Conservation (phyloP, 2,329 filamentous ascomycete genomes). For the Xylariaceae sp. region DNA sequence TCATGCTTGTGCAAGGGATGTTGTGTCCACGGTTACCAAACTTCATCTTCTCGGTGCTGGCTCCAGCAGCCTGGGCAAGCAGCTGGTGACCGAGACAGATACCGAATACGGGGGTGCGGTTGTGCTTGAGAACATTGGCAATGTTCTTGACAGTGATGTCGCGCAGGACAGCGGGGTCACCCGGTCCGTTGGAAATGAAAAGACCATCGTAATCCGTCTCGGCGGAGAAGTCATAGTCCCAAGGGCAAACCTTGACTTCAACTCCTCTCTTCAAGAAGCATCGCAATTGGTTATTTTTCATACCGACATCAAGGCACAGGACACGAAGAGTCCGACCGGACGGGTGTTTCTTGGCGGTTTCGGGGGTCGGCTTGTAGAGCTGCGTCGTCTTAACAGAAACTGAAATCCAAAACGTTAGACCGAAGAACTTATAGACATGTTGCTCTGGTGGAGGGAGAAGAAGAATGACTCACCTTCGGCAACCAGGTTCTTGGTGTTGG, state of each 20-base stretch:
- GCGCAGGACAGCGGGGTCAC: constrained; percentile 83
- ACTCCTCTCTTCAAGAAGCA: constrained; percentile 88
- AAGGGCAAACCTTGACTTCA: constrained; percentile 90
- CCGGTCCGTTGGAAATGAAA: constrained; percentile 96
- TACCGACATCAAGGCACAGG: constrained; percentile 89
- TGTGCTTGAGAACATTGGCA: constrained; percentile 67
- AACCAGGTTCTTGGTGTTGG: constrained; percentile 88
- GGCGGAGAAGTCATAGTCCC: constrained; percentile 87
- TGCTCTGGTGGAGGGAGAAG: constrained; percentile 11
- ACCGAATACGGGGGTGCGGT: constrained; percentile 83
- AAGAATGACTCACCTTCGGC: constrained; percentile 71
- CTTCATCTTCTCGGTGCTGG: constrained; percentile 91
- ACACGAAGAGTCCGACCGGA: constrained; percentile 83
- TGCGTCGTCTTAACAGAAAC: constrained; percentile 86
- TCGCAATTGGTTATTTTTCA: constrained; percentile 97
- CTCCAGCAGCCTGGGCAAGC: constrained; percentile 80
- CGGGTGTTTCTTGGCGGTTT: constrained; percentile 73
- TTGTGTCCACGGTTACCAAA: constrained; percentile 98
- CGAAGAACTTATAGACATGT: constrained; percentile 12
- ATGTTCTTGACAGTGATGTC: constrained; percentile 71
- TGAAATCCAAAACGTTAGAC: constrained; percentile 43
- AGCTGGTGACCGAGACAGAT: constrained; percentile 96
- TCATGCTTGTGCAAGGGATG: constrained; percentile 92
- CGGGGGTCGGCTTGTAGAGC: constrained; percentile 71
- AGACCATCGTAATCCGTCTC: constrained; percentile 89